Percentiles rank a stretch among this genome's conserved stretches.
phyloP scores from a whole-genome alignment of 495 filamentous ascomycete genomes.

The Penicillium alfredii region DNA sequence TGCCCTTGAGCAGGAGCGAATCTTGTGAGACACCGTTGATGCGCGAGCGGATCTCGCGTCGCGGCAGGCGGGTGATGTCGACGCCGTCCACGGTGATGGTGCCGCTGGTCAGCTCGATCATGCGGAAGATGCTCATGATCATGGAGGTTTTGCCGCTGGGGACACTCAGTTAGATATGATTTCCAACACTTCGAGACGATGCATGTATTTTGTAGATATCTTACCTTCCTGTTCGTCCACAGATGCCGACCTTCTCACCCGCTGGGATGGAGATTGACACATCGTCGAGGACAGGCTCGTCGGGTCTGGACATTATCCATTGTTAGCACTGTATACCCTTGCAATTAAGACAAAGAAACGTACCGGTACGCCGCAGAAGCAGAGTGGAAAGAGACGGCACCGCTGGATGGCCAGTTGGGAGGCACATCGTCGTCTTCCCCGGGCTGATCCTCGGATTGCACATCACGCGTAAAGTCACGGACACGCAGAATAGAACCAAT shows the following conservation, averaged over 20 bases:
- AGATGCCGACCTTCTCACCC: constrained; percentile 55
- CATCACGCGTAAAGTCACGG: constrained; percentile 46
- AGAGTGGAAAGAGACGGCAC: constrained; percentile 45
- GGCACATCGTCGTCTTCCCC: constrained; percentile 35
- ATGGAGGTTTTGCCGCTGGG: constrained; percentile 45
- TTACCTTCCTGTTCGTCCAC: constrained; percentile 43
- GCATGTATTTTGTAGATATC: constrained; percentile 1
- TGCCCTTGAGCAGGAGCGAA: constrained; percentile 46
- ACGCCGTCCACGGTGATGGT: constrained; percentile 44
- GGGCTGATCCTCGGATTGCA: constrained; percentile 42
- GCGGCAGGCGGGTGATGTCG: constrained; percentile 42
- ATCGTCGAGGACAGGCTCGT: constrained; percentile 42
- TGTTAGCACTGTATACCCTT: constrained; percentile 6
- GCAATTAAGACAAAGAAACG: neutral
- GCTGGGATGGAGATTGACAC: constrained; percentile 45
- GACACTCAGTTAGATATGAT: neutral
- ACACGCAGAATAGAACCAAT: constrained; percentile 56
- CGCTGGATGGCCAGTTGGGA: constrained; percentile 44
- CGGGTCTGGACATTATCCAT: constrained; percentile 14
- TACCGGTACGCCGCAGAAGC: constrained; percentile 40
- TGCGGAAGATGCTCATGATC: constrained; percentile 48
- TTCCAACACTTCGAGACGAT: too few relatives aligned
- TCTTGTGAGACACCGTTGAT: constrained; percentile 54
- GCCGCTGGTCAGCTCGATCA: constrained; percentile 42
- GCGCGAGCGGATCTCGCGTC: constrained; percentile 41